A percentile compares a stretch with the other conserved stretches of the same genome.
phyloP scores from a whole-genome alignment of 2,329 filamentous ascomycete genomes.

The Zymoseptoria ardabiliae region DNA sequence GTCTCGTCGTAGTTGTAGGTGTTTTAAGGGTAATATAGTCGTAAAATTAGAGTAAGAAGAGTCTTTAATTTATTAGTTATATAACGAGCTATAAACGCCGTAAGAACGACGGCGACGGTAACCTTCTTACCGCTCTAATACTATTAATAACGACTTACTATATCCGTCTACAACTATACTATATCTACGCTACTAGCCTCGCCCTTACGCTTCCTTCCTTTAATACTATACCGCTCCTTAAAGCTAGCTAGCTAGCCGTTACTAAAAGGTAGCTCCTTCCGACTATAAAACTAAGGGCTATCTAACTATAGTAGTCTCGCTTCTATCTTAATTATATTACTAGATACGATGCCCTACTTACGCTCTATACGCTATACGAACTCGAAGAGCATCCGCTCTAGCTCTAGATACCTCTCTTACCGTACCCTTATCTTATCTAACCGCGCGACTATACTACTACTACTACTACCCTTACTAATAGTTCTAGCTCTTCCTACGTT shows the following conservation, averaged over 20 bases:
- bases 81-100: neutral
- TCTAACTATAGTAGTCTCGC: neutral
- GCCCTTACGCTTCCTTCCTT: neutral
- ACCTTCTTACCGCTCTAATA: neutral
- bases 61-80: neutral
- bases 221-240: neutral
- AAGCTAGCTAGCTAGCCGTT: conserved; percentile 1
- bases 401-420: neutral
- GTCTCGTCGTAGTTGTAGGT: neutral
- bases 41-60: neutral
- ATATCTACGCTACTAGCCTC: conserved; percentile 3
- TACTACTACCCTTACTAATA: too few relatives aligned
- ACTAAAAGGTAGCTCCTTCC: neutral
- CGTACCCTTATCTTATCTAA: neutral
- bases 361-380: neutral
- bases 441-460: neutral
- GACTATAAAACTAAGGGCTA: neutral
- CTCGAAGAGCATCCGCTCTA: neutral
- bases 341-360: neutral
- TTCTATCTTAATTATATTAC: neutral
- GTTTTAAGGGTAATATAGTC: neutral
- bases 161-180: neutral
- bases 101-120: neutral
- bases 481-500: too few relatives aligned
- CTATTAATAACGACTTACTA: neutral